Base-by-base conservation (phyloP, 75 land plant genomes). In the Cunninghamia lanceolata region DNA sequence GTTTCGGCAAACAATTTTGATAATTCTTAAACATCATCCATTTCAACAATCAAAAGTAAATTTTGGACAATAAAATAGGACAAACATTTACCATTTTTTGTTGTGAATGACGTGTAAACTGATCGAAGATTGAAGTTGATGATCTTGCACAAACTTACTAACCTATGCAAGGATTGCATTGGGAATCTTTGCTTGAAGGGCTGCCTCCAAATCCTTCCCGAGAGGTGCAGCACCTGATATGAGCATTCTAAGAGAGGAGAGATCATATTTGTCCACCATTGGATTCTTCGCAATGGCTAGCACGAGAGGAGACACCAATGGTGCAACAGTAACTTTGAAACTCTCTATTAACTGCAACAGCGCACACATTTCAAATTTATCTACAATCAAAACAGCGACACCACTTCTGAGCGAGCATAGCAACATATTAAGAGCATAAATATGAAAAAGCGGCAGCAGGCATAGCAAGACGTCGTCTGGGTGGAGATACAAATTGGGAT, bases 151-250 rank as follows among this genome's bases (percentile, higher is more conserved):
- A 30, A 35, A n/a, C 17, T 38, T 35, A 82, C 86, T 89, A 86
- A 25, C 90, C 90, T 5, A 85, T 35, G 30, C 68, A 9, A 63
- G n/a, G 34, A 85, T 80, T 8, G 91, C 91, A 39, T 82, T 75
- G 13, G 89, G 89, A 47, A 90, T 36, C 40, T 78, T 86, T 34
- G 85, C 84, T 15, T 82, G 50, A 77, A 90, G 85, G 2, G 91
- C 87, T 10, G 82, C 87, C 70, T 90, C 91, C 34, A 90, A 83
- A 83, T 90, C 91, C 54, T 90, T 90, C 59, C 91, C 90, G 2
- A 90, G 87, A 34, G 91, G 91, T 3, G 91, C 91, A 25, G 91
- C 91, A 9, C 91, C 91, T 0, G 91, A 90, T 63, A 88, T 35
- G 77, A 90, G 87, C 79, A 88, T 85, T 81, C 82, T 80, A 35